Base-by-base conservation (phyloP, 2,329 filamentous ascomycete genomes). In the Diaporthe vexans region DNA sequence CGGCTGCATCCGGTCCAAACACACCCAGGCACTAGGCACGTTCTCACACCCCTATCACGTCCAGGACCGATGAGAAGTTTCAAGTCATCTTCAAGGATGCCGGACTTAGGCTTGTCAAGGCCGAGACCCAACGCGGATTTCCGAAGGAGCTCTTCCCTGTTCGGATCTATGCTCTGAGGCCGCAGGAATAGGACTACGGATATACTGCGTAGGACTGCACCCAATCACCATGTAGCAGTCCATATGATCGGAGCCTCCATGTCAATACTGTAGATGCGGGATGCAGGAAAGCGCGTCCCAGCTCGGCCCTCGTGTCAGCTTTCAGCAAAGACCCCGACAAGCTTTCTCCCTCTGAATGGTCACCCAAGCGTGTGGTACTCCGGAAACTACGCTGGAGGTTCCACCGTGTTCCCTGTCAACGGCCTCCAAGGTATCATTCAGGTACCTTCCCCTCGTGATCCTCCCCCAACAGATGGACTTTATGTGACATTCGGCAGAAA, bases 121-220 rank as follows among this genome's bases (percentile, higher is more conserved):
- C 90, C 0, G 94, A 97, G 81, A 78, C 94, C 67, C 94, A 97
- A 83, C 89, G 87, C 51, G 94, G 94, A 0, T 92, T 97, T 65
- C 91, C 92, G 1, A 90, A 89, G 58, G 88, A 88, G 57, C 81
- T 97, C 43, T 92, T 92, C 78, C 93, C 94, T 0, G 93, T 98
- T 24, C 89, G 91, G 78, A 93, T 93, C 82, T 98, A 95, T 83
- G 95, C 94, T 1, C 83, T 97, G 78, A 91, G 89, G 78, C 90
- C 91, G 4, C 71, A 75, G 35, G 69, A 74, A 21, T 74, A 51
- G 54, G 52, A 33, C 17, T 51, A 24, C 24, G 21, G 48, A n/a
- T 26, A 43, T 59, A n/a, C 54, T 59, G 56, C 40, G 35, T 51
- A 43, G 40, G 37, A 72, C 54, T 59, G 59, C 43, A 26, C 15